Evolutionary conservation across 768 basidiomycete species (phyloP), one percentile per base, ranked within the genome.

Genomic region (Lactarius indigo): DNA sequence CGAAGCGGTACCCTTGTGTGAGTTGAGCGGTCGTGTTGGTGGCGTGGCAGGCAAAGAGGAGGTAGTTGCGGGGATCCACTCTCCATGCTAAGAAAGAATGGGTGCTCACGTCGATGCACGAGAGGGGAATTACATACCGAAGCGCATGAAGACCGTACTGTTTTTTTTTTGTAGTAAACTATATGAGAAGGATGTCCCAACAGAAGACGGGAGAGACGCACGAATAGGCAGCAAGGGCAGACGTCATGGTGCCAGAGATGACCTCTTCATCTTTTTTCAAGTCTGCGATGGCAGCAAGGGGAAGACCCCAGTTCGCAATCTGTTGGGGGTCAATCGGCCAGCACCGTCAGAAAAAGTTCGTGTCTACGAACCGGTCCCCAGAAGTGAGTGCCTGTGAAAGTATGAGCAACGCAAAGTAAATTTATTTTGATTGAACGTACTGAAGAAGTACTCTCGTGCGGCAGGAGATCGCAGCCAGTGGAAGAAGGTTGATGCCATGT

Each of bases 241-340:
- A 86, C 2, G 94, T 96, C 96, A 99, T 99, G 39, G 94, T 85
- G 18, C 96, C 96, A 59, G 96, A 98, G 72, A 99, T 99, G 75
- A 94, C 84, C 72, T 97, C 93, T 77, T 97, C 94, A 85, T 98
- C 94, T 75, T 95, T 97, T 69, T 80, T 82, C 74, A 98, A 79
- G 80, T 99, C 96, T 7, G 94, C 74, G 54, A 99, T 80, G 52
- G 96, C 96, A 73, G 96, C 96, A 44, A 98, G 79, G 65, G 96
- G 96, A 20, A 99, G 85, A 73, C 96, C 96, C 92, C 96, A 99
- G 82, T 99, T 99, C 68, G 96, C 96, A 68, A 95, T 89, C 96
- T 96, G 73, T 44, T 66, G 30, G 35, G 31, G 47, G 66, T 59
- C 33, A 64, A 50, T 57, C 41, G 52, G 56, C 42, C 44, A 50